These are phyloP conservation scores for Omphalea diandra DNA, from an alignment of 441 rosid genomes.

Conservation along the genomic window DNA sequence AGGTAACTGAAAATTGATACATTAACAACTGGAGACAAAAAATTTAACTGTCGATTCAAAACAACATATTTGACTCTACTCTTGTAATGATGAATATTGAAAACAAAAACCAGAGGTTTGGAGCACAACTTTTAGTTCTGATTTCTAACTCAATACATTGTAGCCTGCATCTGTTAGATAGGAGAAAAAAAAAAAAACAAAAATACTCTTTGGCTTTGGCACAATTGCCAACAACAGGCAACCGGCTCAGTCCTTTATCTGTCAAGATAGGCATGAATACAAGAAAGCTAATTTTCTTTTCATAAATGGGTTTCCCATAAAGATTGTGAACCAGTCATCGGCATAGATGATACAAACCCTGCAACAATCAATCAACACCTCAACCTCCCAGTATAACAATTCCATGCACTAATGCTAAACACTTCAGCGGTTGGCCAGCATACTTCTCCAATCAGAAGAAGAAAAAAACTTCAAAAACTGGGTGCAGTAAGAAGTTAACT, in stretches of 20 bases:
- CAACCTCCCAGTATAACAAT: not conserved
- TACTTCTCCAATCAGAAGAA: not conserved
- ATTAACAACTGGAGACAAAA: not conserved
- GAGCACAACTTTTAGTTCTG: not conserved
- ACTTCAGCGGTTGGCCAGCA: not conserved
- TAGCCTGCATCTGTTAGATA: not conserved
- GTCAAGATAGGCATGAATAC: not conserved
- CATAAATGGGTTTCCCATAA: too few relatives aligned
- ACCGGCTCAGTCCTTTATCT: not conserved
- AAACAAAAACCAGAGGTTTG: not conserved
- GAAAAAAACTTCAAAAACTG: not conserved
- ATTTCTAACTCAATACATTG: not conserved
- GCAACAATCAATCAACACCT: not conserved
- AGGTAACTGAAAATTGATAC: not conserved
- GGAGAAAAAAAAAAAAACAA: not conserved
- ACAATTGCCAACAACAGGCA: slow-evolving; percentile 4
- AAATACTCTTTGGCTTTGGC: not conserved
- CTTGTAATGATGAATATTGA: not conserved
- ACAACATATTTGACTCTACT: not conserved
- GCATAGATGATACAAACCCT: not conserved
- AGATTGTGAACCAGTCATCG: not conserved
- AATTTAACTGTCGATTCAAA: not conserved
- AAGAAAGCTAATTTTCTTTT: not conserved
- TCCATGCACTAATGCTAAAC: not conserved
- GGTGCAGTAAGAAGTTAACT: not conserved